Evolutionary conservation across 202 grass and related monocot genomes (phyloP).

Genomic region (Brachypodium distachyon): DNA sequence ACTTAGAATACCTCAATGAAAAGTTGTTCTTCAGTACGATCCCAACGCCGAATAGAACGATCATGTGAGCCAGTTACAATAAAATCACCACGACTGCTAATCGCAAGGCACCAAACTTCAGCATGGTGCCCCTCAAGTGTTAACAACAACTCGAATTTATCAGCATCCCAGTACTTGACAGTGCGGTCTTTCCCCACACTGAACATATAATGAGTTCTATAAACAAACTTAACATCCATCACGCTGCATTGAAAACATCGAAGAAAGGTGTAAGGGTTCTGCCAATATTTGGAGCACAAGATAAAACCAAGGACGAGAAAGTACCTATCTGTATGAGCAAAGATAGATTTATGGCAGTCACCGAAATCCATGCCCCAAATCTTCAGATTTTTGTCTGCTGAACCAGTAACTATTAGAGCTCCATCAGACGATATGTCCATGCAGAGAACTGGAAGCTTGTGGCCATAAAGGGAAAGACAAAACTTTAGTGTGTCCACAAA

Average conservation of each 20-base stretch:
- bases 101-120: slow-evolving; percentile 85
- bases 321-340: slow-evolving; percentile 86
- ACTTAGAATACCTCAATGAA: slow-evolving; percentile 67
- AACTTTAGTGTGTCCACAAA: slow-evolving; percentile 79
- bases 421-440: slow-evolving; percentile 97
- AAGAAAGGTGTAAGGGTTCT: not conserved
- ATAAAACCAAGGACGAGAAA: not conserved
- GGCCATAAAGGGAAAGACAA: slow-evolving; percentile 67
- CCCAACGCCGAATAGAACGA: slow-evolving; percentile 88
- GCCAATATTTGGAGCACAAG: not conserved
- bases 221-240: slow-evolving; percentile 97
- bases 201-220: slow-evolving; percentile 91
- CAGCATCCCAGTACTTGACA: slow-evolving; percentile 96
- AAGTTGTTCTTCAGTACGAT: slow-evolving; percentile 87
- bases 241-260: slow-evolving; percentile 46
- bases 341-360: slow-evolving; percentile 86
- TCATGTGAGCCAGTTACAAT: slow-evolving; percentile 91
- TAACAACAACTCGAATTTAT: slow-evolving; percentile 95
- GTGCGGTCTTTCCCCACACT: slow-evolving; percentile 90
- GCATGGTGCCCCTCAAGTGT: slow-evolving; percentile 97
- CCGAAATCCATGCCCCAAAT: slow-evolving; percentile 99
- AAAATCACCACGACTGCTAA: slow-evolving; percentile 86
- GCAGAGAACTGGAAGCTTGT: slow-evolving; percentile 89
- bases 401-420: slow-evolving; percentile 81
- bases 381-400: slow-evolving; percentile 93